Evolutionary conservation across 176 grass and related monocot genomes (phyloP), one percentile per base, ranked within the genome.

Genomic region (Cenchrus purpureus): DNA sequence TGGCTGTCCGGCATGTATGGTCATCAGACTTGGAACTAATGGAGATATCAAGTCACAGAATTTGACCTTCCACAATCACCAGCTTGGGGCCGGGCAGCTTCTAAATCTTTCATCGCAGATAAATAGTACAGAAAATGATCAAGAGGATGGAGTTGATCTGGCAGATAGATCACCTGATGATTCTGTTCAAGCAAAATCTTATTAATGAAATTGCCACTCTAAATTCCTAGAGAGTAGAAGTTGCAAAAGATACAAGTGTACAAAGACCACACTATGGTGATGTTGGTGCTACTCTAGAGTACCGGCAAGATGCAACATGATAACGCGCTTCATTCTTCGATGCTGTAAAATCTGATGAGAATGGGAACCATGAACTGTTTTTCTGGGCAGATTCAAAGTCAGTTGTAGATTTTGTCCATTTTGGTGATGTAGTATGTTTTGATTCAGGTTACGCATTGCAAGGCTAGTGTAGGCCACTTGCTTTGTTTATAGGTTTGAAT

Each of bases 21-120:
- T 95, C 51, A 88, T 98, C 65, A 90, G 95, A 63, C 83, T 93
- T 76, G 81, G 86, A 67, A 60, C 77, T 66, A 90, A 87, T 19
- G 92, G 16, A 95, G 90, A 68, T 98, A 98, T 81, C 86, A 91
- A 72, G 95, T 93, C 62, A 91, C 92, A n/a, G 91, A 95, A 77
- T 95, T 98, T 85, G 92, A 93, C 92, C 22, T 92, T 71, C 60
- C 95, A 98, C 84, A 98, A 98, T 85, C 95, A 98, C 81, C 84
- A 87, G 64, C 87, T 98, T 78, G 84, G 87, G 54, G 78, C 87
- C 40, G 74, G 49, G 74, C 82, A 55, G 81, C 86, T 86, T 82
- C 84, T 84, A n/a, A 89, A 91, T 76, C 79, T 88, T n/a, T 97
- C 53, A 83, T 87, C 79, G 51, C 71, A n/a, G n/a, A 64, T 79